Evolutionary conservation across 1,139 yeast genomes (phyloP).

Genomic region (Taphrina pruni): DNA sequence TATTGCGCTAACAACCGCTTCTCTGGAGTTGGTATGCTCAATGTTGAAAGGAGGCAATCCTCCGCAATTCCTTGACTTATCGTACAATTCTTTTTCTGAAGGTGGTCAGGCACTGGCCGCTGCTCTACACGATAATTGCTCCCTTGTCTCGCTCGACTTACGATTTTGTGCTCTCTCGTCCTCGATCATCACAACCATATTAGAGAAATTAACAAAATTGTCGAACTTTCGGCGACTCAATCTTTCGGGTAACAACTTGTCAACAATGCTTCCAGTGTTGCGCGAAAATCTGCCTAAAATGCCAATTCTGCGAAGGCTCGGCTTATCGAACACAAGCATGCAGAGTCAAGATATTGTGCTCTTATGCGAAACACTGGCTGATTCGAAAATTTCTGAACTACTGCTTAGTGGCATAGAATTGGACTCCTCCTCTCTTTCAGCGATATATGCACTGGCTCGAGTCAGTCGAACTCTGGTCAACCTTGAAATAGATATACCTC

Average conservation of each 20-base stretch:
- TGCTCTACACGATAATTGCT: background rate
- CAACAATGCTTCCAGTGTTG: constrained; percentile 11
- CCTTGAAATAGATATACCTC: constrained; percentile 27
- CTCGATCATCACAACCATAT: background rate
- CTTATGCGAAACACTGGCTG: constrained; percentile 23
- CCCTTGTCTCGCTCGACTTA: constrained; percentile 30
- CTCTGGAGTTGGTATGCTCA: constrained; percentile 5
- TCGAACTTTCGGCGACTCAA: constrained; percentile 34
- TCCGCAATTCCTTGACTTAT: constrained; percentile 18
- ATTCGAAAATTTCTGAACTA: constrained; percentile 21
- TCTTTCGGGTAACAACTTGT: constrained; percentile 16
- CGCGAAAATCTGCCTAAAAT: constrained; percentile 3
- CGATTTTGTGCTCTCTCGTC: constrained; percentile 6
- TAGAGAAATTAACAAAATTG: constrained; percentile 1
- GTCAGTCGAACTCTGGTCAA: constrained; percentile 27
- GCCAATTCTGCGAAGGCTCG: constrained; percentile 21
- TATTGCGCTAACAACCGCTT: background rate
- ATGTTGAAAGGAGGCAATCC: constrained; percentile 13
- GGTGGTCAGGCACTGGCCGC: background rate
- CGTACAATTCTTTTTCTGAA: background rate
- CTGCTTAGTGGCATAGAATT: constrained; percentile 8
- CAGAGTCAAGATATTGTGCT: constrained; percentile 18
- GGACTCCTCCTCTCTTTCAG: constrained; percentile 25
- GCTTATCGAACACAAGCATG: constrained; percentile 12
- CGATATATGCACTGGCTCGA: constrained; percentile 32